Conservation (phyloP, 352 stramenopile genomes). For the Blastocystis sp. region DNA sequence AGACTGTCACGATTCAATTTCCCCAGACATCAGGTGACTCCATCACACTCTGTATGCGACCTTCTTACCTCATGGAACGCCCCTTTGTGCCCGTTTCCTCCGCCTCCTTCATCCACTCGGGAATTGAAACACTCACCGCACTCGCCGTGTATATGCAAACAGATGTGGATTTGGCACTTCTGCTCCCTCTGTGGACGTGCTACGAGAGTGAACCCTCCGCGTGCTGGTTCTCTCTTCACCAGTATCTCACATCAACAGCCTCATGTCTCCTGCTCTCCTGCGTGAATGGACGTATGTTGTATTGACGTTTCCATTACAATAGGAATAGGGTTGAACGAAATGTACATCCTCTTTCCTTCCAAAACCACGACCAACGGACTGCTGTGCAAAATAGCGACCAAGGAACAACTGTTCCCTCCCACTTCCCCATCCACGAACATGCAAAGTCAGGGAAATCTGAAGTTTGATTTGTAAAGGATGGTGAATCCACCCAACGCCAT, state of each 20-base stretch:
- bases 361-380: not conserved
- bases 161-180: not conserved
- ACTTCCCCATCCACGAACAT: not conserved
- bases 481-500: not conserved
- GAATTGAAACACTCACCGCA: not conserved
- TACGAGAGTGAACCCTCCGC: not conserved
- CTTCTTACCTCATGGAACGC: constrained; percentile 7
- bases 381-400: not conserved
- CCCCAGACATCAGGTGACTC: not conserved
- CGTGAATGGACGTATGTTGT: not conserved
- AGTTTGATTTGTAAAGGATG: constrained; percentile 17
- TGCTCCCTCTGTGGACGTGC: constrained; percentile 13
- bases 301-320: not conserved
- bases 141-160: not conserved
- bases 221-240: not conserved
- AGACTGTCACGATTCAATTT: not conserved
- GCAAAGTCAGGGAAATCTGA: not conserved
- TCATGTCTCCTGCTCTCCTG: not conserved
- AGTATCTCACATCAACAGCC: not conserved
- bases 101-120: not conserved
- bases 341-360: not conserved
- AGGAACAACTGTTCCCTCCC: not conserved
- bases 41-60: not conserved
- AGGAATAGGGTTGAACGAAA: constrained; percentile 38
- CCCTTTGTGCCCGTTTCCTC: constrained; percentile 24